A percentile compares a stretch with the other conserved stretches of the same genome.
phyloP scores from a whole-genome alignment of 148 eudicot genomes.

The Camellia granthamiana region DNA sequence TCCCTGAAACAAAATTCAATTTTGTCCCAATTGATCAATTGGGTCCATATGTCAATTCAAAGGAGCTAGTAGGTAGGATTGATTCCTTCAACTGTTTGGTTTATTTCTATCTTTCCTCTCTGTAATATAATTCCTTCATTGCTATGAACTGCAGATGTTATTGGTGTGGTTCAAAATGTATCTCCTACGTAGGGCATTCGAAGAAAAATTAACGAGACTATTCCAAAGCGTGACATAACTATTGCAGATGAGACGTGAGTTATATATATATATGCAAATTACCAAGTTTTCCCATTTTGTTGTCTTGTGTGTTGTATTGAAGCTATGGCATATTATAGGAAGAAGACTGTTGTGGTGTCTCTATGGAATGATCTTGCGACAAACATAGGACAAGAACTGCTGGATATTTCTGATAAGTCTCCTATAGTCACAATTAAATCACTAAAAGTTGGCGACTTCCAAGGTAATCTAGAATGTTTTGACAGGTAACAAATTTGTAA shows the following conservation, averaged over 20 bases:
- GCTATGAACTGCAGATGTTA: slow-evolving; percentile 58
- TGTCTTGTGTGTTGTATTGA: slow-evolving; percentile 7
- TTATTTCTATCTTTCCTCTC: background rate
- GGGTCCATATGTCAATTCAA: slow-evolving; percentile 86
- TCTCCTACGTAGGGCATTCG: slow-evolving; percentile 86
- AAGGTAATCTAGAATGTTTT: slow-evolving; percentile 42
- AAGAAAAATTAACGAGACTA: slow-evolving; percentile 61
- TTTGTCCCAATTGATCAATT: slow-evolving; percentile 92
- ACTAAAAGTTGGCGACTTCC: slow-evolving; percentile 72
- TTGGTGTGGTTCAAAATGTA: slow-evolving; percentile 86
- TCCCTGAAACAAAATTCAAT: slow-evolving; percentile 80
- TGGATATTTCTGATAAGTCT: slow-evolving; percentile 81
- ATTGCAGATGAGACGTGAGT: slow-evolving; percentile 94
- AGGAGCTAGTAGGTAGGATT: slow-evolving; percentile 70
- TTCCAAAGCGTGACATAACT: slow-evolving; percentile 89
- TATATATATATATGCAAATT: background rate
- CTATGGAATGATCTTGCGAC: slow-evolving; percentile 93
- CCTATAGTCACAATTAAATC: slow-evolving; percentile 71
- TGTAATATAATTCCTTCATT: background rate
- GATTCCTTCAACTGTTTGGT: background rate
- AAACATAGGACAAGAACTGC: slow-evolving; percentile 75
- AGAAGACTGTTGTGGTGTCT: slow-evolving; percentile 90
- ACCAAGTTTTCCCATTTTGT: background rate
- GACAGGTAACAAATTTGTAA: too few species aligned
- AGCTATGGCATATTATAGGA: slow-evolving; percentile 44